Percentiles rank a stretch among this genome's conserved stretches.
Evolutionary conservation across 352 stramenopile genomes (phyloP).

Genomic region (Pythium monospermum): DNA sequence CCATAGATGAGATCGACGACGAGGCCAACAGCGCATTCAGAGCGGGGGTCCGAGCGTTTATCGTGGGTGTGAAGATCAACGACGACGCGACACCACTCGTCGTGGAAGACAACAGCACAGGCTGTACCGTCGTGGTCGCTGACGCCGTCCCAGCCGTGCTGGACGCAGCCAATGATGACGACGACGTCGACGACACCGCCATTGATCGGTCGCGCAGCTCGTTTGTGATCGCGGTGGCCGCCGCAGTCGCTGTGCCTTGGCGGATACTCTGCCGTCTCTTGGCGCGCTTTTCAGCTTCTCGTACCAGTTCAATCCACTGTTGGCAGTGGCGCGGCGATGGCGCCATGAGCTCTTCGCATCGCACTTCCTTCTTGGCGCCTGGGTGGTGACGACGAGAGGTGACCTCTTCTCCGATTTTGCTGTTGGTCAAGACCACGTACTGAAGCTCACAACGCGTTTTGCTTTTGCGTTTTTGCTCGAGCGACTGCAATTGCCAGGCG

Average conservation of each 20-base stretch:
- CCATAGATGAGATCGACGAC: constrained; percentile 3
- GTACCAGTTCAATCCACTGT: constrained; percentile 52
- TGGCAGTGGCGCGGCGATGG: constrained; percentile 57
- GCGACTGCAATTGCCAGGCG: constrained; percentile 30
- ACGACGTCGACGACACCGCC: constrained; percentile 4
- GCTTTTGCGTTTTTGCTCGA: constrained; percentile 52
- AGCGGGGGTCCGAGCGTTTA: not conserved
- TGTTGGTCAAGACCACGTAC: constrained; percentile 24
- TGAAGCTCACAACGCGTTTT: constrained; percentile 54
- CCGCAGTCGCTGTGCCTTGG: constrained; percentile 16
- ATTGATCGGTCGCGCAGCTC: too few species aligned
- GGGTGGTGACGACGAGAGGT: too few species aligned
- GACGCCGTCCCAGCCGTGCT: not conserved
- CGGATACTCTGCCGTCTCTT: constrained; percentile 30
- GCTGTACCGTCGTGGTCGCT: not conserved
- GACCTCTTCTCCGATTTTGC: too few species aligned
- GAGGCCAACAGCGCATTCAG: constrained; percentile 14
- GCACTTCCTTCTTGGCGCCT: constrained; percentile 6
- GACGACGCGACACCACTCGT: too few species aligned
- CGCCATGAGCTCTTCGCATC: constrained; percentile 65
- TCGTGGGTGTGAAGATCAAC: too few species aligned
- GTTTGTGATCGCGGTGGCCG: constrained; percentile 1
- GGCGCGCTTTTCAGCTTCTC: constrained; percentile 31
- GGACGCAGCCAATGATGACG: not conserved
- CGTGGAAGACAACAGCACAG: not conserved